Base-by-base conservation (phyloP, 1,139 yeast genomes). In the Wickerhamiella infanticola region DNA sequence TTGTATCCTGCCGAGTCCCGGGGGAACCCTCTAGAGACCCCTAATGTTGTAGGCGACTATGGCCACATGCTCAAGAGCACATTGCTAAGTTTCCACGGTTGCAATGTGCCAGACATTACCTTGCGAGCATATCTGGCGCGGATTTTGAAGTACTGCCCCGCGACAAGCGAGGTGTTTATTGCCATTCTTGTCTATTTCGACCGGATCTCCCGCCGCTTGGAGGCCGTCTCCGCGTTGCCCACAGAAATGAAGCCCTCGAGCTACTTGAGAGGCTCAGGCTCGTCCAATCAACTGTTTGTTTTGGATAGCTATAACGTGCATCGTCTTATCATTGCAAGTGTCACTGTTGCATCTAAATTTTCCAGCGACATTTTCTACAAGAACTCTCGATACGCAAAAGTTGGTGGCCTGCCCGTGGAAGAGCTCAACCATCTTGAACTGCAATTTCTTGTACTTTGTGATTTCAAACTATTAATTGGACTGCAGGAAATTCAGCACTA, bases 301-400 rank as follows among this genome's bases (percentile, higher is more conserved):
- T 85, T 90, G 90, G 97, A 90, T 65, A 82, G 94, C 50, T 90
- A 82, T 64, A 90, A 90, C 62, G 86, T 90, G 53, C 99, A 90
- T 64, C 72, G 99, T 51, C 72, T 90, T 50, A 84, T 90, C 46
- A 90, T 90, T 41, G 83, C 95, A n/a, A 98, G 97, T 7, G 82
- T 93, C 47, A 90, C 98, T 0, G 97, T 90, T 24, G 85, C 95
- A 25, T 82, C 95, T 40, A 90, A 90, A 66, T 93, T 90, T 63
- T 88, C 88, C 63, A 81, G 94, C 55, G 99, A 90, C 64, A 86
- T 90, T 45, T 93, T 90, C 61, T 90, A 93, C 70, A 90, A 93
- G 59, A 90, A 93, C 63, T 79, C 94, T 46, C 74, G 99, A 52
- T 90, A 93, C 62, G 97, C 98, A 25, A 85, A 90, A 63, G 97